Percentiles rank a stretch among this genome's conserved stretches.
phyloP scores from a whole-genome alignment of 148 eudicot species.

The Diospyros lotus region DNA sequence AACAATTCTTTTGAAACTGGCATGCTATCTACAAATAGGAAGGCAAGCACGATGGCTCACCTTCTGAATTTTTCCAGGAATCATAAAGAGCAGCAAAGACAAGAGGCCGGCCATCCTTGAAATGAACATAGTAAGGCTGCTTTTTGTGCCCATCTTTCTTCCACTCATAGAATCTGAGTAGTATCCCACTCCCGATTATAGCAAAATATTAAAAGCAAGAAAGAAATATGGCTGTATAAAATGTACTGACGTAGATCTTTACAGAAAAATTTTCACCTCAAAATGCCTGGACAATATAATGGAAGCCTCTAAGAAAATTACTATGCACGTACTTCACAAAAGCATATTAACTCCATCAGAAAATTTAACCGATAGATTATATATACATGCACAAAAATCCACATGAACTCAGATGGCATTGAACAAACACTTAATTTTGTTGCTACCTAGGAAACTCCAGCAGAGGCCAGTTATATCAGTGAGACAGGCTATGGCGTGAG shows the following conservation, averaged over 20 bases:
- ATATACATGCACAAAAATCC: neutral
- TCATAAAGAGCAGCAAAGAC: constrained; percentile 96
- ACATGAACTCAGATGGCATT: neutral
- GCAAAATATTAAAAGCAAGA: neutral
- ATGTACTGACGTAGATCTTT: too few relatives aligned
- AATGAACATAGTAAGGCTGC: constrained; percentile 92
- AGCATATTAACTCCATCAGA: neutral
- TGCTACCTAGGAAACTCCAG: neutral
- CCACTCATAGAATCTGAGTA: constrained; percentile 90
- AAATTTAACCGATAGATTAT: neutral
- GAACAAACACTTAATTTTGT: neutral
- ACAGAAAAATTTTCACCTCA: neutral
- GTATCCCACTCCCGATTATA: constrained; percentile 1
- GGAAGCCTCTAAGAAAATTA: neutral
- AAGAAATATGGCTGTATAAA: neutral
- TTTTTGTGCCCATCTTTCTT: constrained; percentile 80
- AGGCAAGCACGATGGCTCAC: constrained; percentile 27
- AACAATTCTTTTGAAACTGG: neutral
- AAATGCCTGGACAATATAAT: neutral
- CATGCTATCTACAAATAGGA: neutral
- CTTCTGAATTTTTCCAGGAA: constrained; percentile 90
- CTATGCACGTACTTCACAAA: neutral
- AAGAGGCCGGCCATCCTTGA: constrained; percentile 77
- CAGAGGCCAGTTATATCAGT: neutral
- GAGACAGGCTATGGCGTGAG: neutral